Evolutionary conservation across 2,329 filamentous ascomycete species (phyloP).

Genomic region (Xylariomycetidae sp.): DNA sequence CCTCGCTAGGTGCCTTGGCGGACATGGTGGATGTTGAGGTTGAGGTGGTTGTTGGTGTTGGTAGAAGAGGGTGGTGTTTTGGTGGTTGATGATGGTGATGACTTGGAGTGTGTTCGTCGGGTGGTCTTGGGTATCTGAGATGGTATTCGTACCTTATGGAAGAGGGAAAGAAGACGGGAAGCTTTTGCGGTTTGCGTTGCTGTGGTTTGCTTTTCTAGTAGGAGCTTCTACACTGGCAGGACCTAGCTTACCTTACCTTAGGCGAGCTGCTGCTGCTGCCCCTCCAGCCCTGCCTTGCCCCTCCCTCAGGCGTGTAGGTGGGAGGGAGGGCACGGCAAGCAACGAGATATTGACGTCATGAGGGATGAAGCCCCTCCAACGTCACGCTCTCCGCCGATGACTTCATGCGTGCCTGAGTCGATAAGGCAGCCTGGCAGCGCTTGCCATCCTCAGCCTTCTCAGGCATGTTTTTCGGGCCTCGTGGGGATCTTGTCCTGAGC

Average conservation of each 20-base stretch:
- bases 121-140: neutral
- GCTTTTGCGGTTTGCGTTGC: neutral
- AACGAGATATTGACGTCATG: conserved; percentile 18
- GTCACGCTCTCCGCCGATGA: conserved; percentile 15
- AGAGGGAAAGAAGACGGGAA: neutral
- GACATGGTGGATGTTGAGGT: conserved; percentile 19
- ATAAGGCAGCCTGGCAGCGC: too few species aligned
- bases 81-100: neutral
- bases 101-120: neutral
- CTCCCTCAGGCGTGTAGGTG: too few species aligned
- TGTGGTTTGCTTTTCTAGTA: too few species aligned
- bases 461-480: too few species aligned
- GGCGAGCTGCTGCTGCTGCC: too few species aligned
- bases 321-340: conserved; percentile 3
- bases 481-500: too few species aligned
- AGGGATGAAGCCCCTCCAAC: conserved; percentile 4
- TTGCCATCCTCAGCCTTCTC: too few species aligned
- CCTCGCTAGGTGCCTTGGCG: conserved; percentile 20
- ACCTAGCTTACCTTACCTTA: too few species aligned
- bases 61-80: neutral
- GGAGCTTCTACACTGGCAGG: too few species aligned
- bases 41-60: neutral
- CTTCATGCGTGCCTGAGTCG: conserved; percentile 13
- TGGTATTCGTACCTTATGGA: neutral
- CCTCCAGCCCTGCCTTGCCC: too few species aligned